Evolutionary conservation across 2,329 filamentous ascomycete species (phyloP).

Genomic region (Exophiala xenobiotica): DNA sequence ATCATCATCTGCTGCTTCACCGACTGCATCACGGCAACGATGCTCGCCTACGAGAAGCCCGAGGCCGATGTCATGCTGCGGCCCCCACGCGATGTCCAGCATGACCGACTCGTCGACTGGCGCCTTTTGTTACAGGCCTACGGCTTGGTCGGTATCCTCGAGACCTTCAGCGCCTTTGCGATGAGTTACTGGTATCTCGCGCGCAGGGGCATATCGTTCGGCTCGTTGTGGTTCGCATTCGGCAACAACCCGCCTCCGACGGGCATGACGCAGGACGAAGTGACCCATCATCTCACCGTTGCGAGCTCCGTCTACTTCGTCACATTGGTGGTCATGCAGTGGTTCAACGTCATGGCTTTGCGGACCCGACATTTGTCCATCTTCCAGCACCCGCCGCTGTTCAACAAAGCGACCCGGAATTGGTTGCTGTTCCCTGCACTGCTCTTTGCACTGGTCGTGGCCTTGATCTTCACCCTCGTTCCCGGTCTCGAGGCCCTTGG

Average conservation of each 20-base stretch:
- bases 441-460: conserved; percentile 65
- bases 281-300: conserved; percentile 57
- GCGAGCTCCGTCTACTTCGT: conserved; percentile 77
- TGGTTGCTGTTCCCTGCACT: conserved; percentile 69
- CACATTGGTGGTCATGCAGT: conserved; percentile 74
- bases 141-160: conserved; percentile 65
- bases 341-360: conserved; percentile 71
- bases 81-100: conserved; percentile 65
- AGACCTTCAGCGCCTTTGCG: conserved; percentile 60
- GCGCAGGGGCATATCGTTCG: conserved; percentile 64
- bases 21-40: conserved; percentile 70
- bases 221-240: conserved; percentile 66
- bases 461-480: conserved; percentile 66
- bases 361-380: conserved; percentile 65
- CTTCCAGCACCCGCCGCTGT: conserved; percentile 69
- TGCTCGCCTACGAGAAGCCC: conserved; percentile 72
- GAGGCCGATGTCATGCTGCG: conserved; percentile 73
- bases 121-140: conserved; percentile 72
- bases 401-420: conserved; percentile 66
- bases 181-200: conserved; percentile 67
- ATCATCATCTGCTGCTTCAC: conserved; percentile 62
- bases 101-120: conserved; percentile 71
- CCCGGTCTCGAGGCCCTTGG: conserved; percentile 59
- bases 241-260: conserved; percentile 44
- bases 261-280: conserved; percentile 50